Percentiles rank a stretch among this genome's conserved stretches.
Evolutionary conservation across 192 early-diverging fungal species (phyloP).

Genomic region (Lunasporangiospora selenospora): DNA sequence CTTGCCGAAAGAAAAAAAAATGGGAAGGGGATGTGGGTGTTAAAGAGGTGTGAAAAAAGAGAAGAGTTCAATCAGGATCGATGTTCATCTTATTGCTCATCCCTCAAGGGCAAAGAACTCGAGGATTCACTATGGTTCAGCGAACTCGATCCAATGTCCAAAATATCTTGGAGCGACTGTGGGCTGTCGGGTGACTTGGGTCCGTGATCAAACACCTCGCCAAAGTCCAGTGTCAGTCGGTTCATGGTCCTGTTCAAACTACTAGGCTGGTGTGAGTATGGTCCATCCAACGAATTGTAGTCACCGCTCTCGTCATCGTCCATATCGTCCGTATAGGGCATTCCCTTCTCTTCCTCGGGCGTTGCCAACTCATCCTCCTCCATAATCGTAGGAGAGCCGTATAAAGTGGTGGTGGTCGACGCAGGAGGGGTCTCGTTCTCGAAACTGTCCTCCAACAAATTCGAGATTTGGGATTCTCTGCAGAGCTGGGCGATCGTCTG

Average conservation of each 20-base stretch:
- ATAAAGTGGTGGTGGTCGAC: too few relatives aligned
- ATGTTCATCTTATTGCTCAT: conserved; percentile 13
- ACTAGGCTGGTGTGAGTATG: conserved; percentile 28
- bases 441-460: conserved; percentile 10
- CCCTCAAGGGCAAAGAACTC: conserved; percentile 28
- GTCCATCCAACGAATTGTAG: conserved; percentile 34
- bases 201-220: conserved; percentile 36
- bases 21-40: not conserved
- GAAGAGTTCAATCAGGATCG: conserved; percentile 9
- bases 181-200: conserved; percentile 37
- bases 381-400: conserved; percentile 14
- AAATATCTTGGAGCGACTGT: conserved; percentile 41
- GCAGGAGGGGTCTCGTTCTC: conserved; percentile 11
- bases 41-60: not conserved
- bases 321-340: conserved; percentile 16
- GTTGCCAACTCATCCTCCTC: conserved; percentile 32
- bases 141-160: conserved; percentile 33
- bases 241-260: conserved; percentile 24
- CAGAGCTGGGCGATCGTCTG: conserved; percentile 43
- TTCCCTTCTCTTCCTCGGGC: conserved; percentile 31
- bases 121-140: conserved; percentile 25
- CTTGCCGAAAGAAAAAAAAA: too few relatives aligned
- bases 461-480: conserved; percentile 30
- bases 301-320: conserved; percentile 40
- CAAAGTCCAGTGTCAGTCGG: conserved; percentile 41